Conservation (phyloP, 1,284 basidiomycete genomes). For the Trametes pubescens region DNA sequence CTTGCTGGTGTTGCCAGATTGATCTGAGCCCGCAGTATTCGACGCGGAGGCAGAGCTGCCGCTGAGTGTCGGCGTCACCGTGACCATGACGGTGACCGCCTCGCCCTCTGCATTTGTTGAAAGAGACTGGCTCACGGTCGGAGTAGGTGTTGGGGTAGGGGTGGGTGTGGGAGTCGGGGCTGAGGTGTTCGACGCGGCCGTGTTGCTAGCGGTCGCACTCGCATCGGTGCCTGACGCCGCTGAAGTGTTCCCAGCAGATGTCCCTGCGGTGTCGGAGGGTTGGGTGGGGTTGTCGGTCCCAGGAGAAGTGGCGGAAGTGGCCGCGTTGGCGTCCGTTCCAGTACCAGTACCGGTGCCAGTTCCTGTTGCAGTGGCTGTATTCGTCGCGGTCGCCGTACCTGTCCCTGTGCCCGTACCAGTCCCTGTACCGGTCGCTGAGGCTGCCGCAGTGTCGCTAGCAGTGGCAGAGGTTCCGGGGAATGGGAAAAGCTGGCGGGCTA, state of each 20-base stretch:
- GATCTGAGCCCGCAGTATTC: conserved; percentile 22
- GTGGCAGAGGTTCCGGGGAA: not conserved
- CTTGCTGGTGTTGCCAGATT: conserved; percentile 9
- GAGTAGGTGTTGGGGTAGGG: conserved; percentile 33
- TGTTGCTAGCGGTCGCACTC: not conserved
- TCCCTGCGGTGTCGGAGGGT: not conserved
- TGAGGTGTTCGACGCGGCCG: not conserved
- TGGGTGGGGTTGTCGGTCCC: not conserved
- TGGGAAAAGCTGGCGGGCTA: conserved; percentile 20
- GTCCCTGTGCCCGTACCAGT: conserved; percentile 9
- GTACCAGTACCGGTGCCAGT: not conserved
- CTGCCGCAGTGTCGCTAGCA: not conserved
- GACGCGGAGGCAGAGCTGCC: conserved; percentile 27
- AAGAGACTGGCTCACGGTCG: conserved; percentile 27
- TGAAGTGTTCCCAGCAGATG: not conserved
- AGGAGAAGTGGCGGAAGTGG: not conserved
- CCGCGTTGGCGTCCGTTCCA: not conserved
- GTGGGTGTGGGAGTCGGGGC: conserved; percentile 3
- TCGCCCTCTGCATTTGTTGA: conserved; percentile 38
- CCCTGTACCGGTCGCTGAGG: not conserved
- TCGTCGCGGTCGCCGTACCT: conserved; percentile 9
- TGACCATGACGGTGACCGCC: conserved; percentile 31
- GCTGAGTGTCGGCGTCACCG: conserved; percentile 26
- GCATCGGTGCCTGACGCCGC: not conserved
- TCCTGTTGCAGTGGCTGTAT: conserved; percentile 1